phyloP scores from a whole-genome alignment of 345 rosid genomes.

The Excoecaria cochinchinensis region DNA sequence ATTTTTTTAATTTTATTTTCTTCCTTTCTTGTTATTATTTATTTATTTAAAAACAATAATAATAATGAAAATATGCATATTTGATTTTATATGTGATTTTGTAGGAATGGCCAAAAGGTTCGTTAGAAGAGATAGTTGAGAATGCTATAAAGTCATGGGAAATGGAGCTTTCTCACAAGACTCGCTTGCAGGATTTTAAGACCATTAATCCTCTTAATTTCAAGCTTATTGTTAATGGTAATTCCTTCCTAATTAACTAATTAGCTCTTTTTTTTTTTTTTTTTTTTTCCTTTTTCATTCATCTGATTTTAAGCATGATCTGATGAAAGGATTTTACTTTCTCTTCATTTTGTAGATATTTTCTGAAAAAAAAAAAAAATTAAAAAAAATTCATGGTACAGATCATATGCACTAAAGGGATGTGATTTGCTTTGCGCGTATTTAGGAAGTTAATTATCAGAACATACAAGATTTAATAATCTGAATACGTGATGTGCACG shows the following conservation, averaged over 20 bases:
- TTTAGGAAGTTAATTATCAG: too few relatives aligned
- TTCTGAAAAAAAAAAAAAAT: too few relatives aligned
- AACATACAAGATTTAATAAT: too few relatives aligned
- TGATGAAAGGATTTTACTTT: too few relatives aligned
- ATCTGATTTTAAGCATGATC: not conserved
- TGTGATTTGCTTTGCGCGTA: too few relatives aligned
- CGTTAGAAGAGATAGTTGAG: constrained; percentile 74
- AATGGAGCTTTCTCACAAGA: constrained; percentile 79
- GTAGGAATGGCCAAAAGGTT: constrained; percentile 78
- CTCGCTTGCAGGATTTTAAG: constrained; percentile 62
- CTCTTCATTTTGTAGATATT: too few relatives aligned
- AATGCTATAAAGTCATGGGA: constrained; percentile 88
- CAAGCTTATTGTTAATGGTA: constrained; percentile 76
- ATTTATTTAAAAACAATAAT: not conserved
- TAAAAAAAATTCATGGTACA: too few relatives aligned
- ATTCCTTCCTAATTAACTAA: not conserved
- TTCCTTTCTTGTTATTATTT: too few relatives aligned
- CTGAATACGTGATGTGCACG: too few relatives aligned
- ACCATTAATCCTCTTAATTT: constrained; percentile 68
- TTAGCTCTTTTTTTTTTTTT: not conserved
- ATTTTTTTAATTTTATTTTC: not conserved
- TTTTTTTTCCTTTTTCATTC: not conserved
- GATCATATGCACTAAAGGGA: too few relatives aligned
- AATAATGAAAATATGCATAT: too few relatives aligned
- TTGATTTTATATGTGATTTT: not conserved